phyloP scores from a whole-genome alignment of 2,329 filamentous ascomycete species.

The Oidium heveae region DNA sequence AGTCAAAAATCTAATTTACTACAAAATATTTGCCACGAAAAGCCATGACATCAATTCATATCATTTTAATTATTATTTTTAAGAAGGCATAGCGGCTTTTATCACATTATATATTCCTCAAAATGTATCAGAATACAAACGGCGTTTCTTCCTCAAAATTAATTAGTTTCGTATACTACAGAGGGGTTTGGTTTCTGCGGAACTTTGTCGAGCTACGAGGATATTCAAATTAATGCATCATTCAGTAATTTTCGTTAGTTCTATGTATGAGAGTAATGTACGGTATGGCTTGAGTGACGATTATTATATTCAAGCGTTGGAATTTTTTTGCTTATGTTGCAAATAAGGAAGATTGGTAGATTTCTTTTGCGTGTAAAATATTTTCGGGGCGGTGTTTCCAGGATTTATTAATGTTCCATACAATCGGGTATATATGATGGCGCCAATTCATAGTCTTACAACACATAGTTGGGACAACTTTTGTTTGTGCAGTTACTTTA shows the following conservation, averaged over 20 bases:
- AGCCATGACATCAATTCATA: background rate
- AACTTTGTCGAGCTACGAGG: conserved; percentile 3
- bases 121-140: conserved; percentile 11
- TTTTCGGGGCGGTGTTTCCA: conserved; percentile 5
- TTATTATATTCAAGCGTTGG: conserved; percentile 12
- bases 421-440: too few species aligned
- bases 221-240: conserved; percentile 8
- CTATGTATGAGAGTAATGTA: conserved; percentile 6
- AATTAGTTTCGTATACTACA: conserved; percentile 14
- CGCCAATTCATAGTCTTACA: too few species aligned
- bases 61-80: background rate
- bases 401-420: background rate
- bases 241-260: conserved; percentile 11
- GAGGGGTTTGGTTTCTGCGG: conserved; percentile 12
- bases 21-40: background rate
- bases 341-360: conserved; percentile 2
- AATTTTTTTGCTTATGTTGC: conserved; percentile 10
- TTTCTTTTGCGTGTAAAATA: conserved; percentile 12
- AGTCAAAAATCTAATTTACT: background rate
- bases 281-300: conserved; percentile 5
- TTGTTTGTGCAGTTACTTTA: too few species aligned
- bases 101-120: conserved; percentile 11
- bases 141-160: conserved; percentile 12
- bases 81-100: background rate
- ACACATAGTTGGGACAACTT: too few species aligned